Conservation (phyloP, 192 early-diverging fungal genomes). For the Coemansia sp. region DNA sequence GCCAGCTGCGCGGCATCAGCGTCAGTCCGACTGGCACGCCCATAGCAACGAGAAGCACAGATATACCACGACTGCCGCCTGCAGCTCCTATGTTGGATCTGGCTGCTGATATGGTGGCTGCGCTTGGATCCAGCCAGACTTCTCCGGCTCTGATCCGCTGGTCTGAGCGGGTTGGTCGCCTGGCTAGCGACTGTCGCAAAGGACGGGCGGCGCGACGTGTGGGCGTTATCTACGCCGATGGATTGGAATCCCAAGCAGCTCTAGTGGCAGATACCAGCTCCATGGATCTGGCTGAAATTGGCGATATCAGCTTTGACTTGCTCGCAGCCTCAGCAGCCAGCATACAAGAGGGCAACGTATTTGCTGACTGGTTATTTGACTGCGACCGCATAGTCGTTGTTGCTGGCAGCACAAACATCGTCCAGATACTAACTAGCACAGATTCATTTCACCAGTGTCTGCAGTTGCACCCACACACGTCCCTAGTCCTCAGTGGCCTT, state of each 20-base stretch:
- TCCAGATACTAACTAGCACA: slow-evolving; percentile 15
- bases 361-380: slow-evolving; percentile 37
- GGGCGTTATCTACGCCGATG: slow-evolving; percentile 25
- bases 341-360: slow-evolving; percentile 2
- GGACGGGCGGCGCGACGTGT: neutral
- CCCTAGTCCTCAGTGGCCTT: slow-evolving; percentile 17
- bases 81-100: slow-evolving; percentile 22
- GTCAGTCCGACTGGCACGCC: slow-evolving; percentile 14
- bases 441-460: slow-evolving; percentile 13
- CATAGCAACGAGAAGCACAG: slow-evolving; percentile 2
- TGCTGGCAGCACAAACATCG: slow-evolving; percentile 16
- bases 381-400: slow-evolving; percentile 34
- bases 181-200: neutral
- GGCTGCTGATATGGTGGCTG: slow-evolving; percentile 19
- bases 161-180: slow-evolving; percentile 20
- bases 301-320: slow-evolving; percentile 6
- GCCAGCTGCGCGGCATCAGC: slow-evolving; percentile 20
- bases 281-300: neutral
- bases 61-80: slow-evolving; percentile 2
- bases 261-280: slow-evolving; percentile 3
- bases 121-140: slow-evolving; percentile 7
- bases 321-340: slow-evolving; percentile 14
- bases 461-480: slow-evolving; percentile 22
- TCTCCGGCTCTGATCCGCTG: slow-evolving; percentile 20
- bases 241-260: slow-evolving; percentile 15